Conservation (phyloP, 2,329 filamentous ascomycete genomes). For the Nemania bipapillata region DNA sequence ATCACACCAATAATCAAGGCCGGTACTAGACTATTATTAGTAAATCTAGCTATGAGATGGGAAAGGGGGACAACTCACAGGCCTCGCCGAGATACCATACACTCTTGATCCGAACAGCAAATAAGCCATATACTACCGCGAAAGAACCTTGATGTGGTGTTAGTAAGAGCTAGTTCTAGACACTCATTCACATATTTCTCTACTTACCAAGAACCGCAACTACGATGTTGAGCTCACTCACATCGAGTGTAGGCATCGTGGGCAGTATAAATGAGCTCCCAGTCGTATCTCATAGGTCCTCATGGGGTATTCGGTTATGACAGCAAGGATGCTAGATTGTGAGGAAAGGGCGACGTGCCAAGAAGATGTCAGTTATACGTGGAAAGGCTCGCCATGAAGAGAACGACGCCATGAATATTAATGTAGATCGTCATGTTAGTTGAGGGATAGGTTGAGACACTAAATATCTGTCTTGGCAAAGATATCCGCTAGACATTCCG, state of each 20-base stretch:
- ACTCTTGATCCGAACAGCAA: conserved; percentile 64
- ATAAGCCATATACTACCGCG: conserved; percentile 60
- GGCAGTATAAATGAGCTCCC: background rate
- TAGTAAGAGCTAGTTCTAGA: background rate
- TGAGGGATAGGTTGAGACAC: conserved; percentile 39
- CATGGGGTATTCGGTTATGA: background rate
- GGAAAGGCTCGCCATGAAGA: conserved; percentile 10
- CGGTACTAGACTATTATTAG: conserved; percentile 57
- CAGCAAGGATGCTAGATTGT: conserved; percentile 12
- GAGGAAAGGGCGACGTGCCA: conserved; percentile 32
- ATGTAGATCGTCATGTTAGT: conserved; percentile 36
- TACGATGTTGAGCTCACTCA: conserved; percentile 66
- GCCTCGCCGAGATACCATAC: conserved; percentile 67
- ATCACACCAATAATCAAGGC: conserved; percentile 65
- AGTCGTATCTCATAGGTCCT: conserved; percentile 6
- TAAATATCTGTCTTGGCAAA: conserved; percentile 44
- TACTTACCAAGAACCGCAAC: conserved; percentile 57
- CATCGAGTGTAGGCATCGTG: conserved; percentile 60
- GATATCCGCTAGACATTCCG: conserved; percentile 32
- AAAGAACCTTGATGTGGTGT: conserved; percentile 55
- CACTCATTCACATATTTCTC: background rate
- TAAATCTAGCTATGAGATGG: background rate
- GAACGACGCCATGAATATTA: conserved; percentile 25
- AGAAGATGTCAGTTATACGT: conserved; percentile 43
- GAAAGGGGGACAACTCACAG: conserved; percentile 52